phyloP scores from a whole-genome alignment of 768 basidiomycete species.

The Tricholomella constricta region DNA sequence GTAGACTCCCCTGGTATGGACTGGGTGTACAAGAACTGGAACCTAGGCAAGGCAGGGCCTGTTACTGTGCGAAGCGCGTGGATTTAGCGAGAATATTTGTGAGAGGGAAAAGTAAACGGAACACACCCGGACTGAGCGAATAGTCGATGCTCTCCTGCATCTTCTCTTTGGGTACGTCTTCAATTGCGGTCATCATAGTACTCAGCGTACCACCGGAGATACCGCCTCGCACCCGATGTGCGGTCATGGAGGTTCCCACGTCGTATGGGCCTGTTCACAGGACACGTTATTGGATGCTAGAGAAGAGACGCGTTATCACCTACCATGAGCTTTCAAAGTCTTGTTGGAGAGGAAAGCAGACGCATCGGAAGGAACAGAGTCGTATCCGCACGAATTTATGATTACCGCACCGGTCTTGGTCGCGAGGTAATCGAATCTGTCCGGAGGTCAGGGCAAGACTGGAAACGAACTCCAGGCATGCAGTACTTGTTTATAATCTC shows the following conservation, averaged over 20 bases:
- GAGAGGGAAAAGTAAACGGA: too few species aligned
- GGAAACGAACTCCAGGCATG: not conserved
- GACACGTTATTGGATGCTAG: not conserved
- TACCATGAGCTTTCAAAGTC: constrained; percentile 53
- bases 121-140: constrained; percentile 45
- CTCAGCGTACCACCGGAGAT: constrained; percentile 67
- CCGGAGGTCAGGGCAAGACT: not conserved
- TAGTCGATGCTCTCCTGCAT: constrained; percentile 35
- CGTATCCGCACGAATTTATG: constrained; percentile 76
- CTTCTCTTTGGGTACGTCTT: constrained; percentile 37
- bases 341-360: constrained; percentile 67
- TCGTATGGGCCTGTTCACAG: constrained; percentile 23
- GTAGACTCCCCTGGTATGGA: constrained; percentile 36
- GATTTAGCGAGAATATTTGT: too few species aligned
- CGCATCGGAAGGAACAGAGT: constrained; percentile 78
- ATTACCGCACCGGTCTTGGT: constrained; percentile 72
- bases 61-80: not conserved
- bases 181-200: constrained; percentile 39
- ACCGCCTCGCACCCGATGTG: constrained; percentile 47
- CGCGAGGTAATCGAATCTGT: constrained; percentile 72
- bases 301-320: not conserved
- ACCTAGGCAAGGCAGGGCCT: constrained; percentile 20
- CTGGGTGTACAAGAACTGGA: constrained; percentile 38
- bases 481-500: constrained; percentile 62
- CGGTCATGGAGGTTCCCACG: constrained; percentile 60